Evolutionary conservation across 164 flowering plant genomes (phyloP), one percentile per base, ranked within the genome.

Genomic region (Pachysandra terminalis): DNA sequence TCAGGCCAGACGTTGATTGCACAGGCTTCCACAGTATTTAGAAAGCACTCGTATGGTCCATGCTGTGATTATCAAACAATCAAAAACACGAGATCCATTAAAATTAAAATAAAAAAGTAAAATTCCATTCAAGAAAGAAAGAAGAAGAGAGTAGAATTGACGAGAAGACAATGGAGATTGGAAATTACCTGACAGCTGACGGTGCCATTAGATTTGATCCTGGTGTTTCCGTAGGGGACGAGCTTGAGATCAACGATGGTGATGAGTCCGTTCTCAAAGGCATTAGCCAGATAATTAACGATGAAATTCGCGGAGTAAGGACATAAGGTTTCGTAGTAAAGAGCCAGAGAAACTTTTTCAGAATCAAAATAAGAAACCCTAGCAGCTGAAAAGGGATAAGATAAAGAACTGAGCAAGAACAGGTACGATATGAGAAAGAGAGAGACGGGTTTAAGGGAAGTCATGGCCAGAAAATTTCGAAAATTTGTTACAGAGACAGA

Each of bases 11-110:
- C 74, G 66, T 83, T 51, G 61, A 95, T 84, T 0, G 87, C 96
- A 77, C 99, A 95, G 23, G 97, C 95, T 82, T 95, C 97, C 52
- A 92, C 82, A 10, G 94, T 86, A 72, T 95, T 92, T 58, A 90
- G 66, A 3, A 89, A 66, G 76, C 97, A 95, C 75, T 95, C 97
- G 26, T 35, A 40, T 9, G 79, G 77, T 2, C 99, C 97, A 74
- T 95, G 97, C 99, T 95, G 91, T 78, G 78, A 84, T 21, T 48
- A 78, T 25, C 19, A 9, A 55, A 28, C 28, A 65, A 56, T 56
- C 16, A 10, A 56, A n/a, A 25, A 56, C 22, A 40, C 56, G 52
- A 52, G 10, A 68, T 19, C 35, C 14, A 27, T 26, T 56, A 26
- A 63, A 1, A 15, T 17, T 27, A n/a, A 13, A 9, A 12, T 0